Conservation (phyloP, 2,329 filamentous ascomycete species). For the Talaromyces sp. region DNA sequence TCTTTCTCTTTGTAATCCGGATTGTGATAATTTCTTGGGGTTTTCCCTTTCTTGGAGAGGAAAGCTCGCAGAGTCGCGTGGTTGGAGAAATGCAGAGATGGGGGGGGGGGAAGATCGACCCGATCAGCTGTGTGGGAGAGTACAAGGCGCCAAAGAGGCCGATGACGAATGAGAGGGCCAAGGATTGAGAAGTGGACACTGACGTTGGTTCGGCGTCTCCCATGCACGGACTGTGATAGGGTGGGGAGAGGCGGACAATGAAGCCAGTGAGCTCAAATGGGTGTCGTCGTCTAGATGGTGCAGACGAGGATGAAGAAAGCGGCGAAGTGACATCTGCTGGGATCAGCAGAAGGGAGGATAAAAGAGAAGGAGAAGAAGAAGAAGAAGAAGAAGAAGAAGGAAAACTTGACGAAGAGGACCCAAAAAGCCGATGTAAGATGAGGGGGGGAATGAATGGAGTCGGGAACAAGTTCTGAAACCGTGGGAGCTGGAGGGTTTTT, state of each 20-base stretch:
- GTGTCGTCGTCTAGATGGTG: no score
- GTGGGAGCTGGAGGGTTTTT: slow-evolving; percentile 3
- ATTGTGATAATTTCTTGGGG: no score
- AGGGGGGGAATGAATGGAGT: not conserved
- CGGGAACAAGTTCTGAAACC: slow-evolving; percentile 7
- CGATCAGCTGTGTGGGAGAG: not conserved
- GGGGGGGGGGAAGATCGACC: slow-evolving; percentile 2
- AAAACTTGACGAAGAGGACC: not conserved
- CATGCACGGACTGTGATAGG: slow-evolving; percentile 22
- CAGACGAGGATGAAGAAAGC: no score
- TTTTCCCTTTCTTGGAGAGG: no score
- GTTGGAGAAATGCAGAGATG: not conserved
- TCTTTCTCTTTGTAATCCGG: no score
- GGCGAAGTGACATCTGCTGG: no score
- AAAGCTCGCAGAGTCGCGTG: not conserved
- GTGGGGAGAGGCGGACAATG: slow-evolving; percentile 2
- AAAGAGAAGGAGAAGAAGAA: no score
- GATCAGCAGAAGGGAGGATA: no score
- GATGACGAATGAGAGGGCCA: slow-evolving; percentile 20
- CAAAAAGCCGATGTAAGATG: not conserved
- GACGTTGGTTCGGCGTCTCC: slow-evolving; percentile 33
- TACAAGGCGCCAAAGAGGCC: not conserved
- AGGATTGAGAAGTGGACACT: slow-evolving; percentile 18
- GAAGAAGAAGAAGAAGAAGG: no score
- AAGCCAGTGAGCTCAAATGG: slow-evolving; percentile 14